Evolutionary conservation across 768 basidiomycete species (phyloP), one percentile per base, ranked within the genome.

Genomic region (Arthromyces matolae): DNA sequence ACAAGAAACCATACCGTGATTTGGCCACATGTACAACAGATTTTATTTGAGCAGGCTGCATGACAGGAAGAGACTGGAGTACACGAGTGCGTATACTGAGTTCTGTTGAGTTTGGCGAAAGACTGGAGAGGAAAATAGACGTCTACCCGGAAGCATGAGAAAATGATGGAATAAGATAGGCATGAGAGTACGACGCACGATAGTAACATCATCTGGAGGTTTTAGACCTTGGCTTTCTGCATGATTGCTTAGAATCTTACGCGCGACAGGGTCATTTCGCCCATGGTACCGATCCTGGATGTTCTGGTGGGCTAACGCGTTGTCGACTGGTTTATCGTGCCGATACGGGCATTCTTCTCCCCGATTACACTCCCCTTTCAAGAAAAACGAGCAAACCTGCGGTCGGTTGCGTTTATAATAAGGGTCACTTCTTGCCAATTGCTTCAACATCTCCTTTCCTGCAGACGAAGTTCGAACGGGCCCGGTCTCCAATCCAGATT

Each of bases 321-420:
- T 89, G 57, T 93, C 79, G 14, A 77, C 78, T 0, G 92, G 92
- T 60, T 86, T 80, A 65, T 99, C 96, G 59, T 98, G 95, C 51
- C 94, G 88, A 66, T 92, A 98, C 2, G 96, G 96, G 64, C 96
- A 99, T 50, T 95, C 93, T 12, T 71, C 69, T 6, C 96, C 96
- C 34, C 96, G 81, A 32, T 77, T 91, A 65, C 96, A 99, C 46
- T 94, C 89, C 0, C 96, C 96, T 69, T 98, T 99, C 41, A 78
- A 84, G 62, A 85, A 98, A 78, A 98, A 98, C 2, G 89, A 91
- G 65, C 96, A 99, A 12, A 96, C 62, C 55, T 97, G 89, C 37
- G 96, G 92, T 46, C 88, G 73, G 68, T 98, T 99, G 47, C 95
- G 84, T 68, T 97, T 96, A 72, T 98, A 98, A 65, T 93, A 93